These are phyloP conservation scores for Xylariaceae sp. DNA, from an alignment of 2,329 filamentous ascomycete genomes.

Conservation along the genomic window DNA sequence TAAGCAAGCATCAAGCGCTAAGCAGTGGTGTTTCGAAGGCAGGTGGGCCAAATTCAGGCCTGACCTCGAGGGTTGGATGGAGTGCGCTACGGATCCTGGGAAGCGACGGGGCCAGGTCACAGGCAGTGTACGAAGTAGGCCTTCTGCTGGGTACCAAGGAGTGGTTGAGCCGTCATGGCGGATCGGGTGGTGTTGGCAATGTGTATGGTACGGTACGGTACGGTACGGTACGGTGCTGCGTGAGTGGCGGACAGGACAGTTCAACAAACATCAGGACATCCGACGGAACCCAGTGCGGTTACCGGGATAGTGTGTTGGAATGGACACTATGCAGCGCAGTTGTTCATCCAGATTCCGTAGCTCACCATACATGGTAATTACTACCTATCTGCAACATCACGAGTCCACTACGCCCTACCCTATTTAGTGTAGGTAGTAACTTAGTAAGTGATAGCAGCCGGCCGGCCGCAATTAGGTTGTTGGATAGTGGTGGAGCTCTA, in stretches of 20 bases:
- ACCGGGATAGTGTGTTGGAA: background rate
- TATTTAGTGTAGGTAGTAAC: background rate
- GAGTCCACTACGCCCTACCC: background rate
- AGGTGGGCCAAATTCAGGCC: conserved; percentile 20
- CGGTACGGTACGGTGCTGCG: background rate
- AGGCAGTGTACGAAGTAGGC: conserved; percentile 8
- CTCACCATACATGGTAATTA: conserved; percentile 4
- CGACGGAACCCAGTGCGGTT: conserved; percentile 7
- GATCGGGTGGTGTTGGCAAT: conserved; percentile 23
- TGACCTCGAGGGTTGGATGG: conserved; percentile 8
- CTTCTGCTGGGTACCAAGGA: conserved; percentile 19
- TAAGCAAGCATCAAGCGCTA: conserved; percentile 26
- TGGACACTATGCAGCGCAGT: background rate
- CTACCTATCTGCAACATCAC: background rate
- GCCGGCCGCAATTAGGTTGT: conserved; percentile 2
- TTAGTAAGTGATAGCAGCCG: conserved; percentile 7
- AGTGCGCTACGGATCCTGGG: conserved; percentile 24
- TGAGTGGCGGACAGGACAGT: conserved; percentile 14
- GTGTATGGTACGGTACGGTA: background rate
- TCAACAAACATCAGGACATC: conserved; percentile 4
- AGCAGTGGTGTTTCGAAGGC: conserved; percentile 31
- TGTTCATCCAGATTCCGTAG: background rate
- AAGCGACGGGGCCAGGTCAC: conserved; percentile 21
- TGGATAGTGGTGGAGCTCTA: conserved; percentile 5
- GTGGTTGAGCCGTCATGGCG: conserved; percentile 24